These are phyloP conservation scores for Corylus heterophylla DNA, from an alignment of 306 rosid species.

Conservation along the genomic window DNA sequence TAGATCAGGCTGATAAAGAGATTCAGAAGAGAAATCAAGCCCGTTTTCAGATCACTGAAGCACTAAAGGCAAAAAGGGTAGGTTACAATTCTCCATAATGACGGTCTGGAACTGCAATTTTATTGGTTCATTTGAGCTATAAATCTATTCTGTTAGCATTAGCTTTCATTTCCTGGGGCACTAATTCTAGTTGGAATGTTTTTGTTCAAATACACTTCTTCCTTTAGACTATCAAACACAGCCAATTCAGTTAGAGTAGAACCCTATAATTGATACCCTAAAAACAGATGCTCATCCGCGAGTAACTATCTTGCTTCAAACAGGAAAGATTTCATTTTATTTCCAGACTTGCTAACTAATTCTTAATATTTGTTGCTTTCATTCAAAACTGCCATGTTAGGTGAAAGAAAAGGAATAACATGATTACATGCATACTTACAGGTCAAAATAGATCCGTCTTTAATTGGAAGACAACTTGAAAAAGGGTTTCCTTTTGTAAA, in stretches of 20 bases:
- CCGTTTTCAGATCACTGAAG: constrained; percentile 69
- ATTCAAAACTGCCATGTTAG: neutral
- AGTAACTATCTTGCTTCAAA: neutral
- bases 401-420: neutral
- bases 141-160: neutral
- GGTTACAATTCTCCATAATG: constrained; percentile 35
- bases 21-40: constrained; percentile 67
- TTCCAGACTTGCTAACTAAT: neutral
- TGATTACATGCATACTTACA: neutral
- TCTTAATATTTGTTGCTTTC: neutral
- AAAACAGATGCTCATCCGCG: neutral
- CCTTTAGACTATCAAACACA: too few relatives aligned
- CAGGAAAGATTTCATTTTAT: neutral
- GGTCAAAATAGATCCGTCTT: neutral
- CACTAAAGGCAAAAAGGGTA: constrained; percentile 89
- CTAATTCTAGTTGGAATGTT: neutral
- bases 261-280: neutral
- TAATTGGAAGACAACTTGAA: neutral
- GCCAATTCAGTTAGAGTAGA: neutral
- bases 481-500: neutral
- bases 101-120: constrained; percentile 3
- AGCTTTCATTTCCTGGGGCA: neutral
- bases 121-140: neutral
- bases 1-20: constrained; percentile 68
- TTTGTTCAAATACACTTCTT: neutral